Percentiles rank a stretch among this genome's conserved stretches.
phyloP scores from a whole-genome alignment of 345 rosid species.

The Firmiana major region DNA sequence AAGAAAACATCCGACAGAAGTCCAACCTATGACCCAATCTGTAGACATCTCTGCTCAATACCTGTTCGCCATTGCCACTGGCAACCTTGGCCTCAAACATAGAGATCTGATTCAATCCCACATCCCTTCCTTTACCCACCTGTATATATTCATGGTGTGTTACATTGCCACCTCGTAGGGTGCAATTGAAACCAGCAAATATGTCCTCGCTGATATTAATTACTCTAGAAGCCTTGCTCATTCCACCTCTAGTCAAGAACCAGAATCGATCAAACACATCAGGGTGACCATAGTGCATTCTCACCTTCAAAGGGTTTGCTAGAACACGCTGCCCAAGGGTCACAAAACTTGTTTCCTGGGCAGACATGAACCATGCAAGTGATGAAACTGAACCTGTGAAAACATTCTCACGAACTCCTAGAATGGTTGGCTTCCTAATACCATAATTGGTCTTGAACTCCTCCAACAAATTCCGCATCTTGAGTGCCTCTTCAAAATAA shows the following conservation, averaged over 20 bases:
- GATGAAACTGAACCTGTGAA: conserved; percentile 93
- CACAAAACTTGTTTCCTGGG: conserved; percentile 81
- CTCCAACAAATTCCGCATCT: conserved; percentile 87
- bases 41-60: conserved; percentile 81
- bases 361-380: conserved; percentile 93
- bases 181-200: conserved; percentile 88
- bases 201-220: conserved; percentile 91
- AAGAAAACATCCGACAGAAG: conserved; percentile 81
- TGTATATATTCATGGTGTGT: conserved; percentile 91
- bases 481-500: conserved; percentile 88
- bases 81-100: conserved; percentile 89
- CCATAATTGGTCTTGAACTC: conserved; percentile 64
- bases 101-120: conserved; percentile 80
- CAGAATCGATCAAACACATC: conserved; percentile 91
- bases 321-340: conserved; percentile 89
- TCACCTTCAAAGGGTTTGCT: conserved; percentile 76
- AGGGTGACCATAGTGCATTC: conserved; percentile 94
- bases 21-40: conserved; percentile 84
- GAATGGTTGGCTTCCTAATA: conserved; percentile 75
- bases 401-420: conserved; percentile 86
- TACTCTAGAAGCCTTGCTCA: conserved; percentile 85
- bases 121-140: conserved; percentile 91
- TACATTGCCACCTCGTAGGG: conserved; percentile 83
- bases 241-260: conserved; percentile 80
- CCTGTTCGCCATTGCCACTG: conserved; percentile 92